Conservation (phyloP, 1,284 basidiomycete genomes). For the Ustilago tritici region DNA sequence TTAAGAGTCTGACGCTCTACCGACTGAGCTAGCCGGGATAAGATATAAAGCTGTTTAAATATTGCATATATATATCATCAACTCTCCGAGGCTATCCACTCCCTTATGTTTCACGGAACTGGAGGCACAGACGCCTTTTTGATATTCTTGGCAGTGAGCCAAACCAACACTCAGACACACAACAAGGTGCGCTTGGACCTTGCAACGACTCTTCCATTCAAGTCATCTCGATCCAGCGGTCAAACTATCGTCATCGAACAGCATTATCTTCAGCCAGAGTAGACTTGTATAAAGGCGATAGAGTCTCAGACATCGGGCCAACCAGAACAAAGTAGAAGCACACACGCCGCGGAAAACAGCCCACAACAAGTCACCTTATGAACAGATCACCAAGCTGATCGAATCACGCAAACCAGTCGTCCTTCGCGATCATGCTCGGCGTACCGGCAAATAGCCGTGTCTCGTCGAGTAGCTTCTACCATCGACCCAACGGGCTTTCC, state of each 20-base stretch:
- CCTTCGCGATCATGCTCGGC: slow-evolving; percentile 32
- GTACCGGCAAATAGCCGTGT: slow-evolving; percentile 42
- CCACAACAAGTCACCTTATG: neutral
- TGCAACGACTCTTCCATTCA: neutral
- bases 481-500: slow-evolving; percentile 27
- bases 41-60: rapidly evolving
- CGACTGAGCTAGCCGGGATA: slow-evolving; percentile 70
- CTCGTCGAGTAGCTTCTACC: slow-evolving; percentile 36
- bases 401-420: neutral
- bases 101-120: neutral
- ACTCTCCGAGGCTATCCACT: neutral
- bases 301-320: neutral
- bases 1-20: slow-evolving; percentile 70
- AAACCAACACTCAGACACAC: neutral
- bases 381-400: neutral
- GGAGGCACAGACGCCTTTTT: neutral
- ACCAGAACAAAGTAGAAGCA: neutral
- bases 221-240: neutral
- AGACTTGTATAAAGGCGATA: neutral
- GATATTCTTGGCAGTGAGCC: slow-evolving; percentile 1
- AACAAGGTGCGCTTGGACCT: neutral
- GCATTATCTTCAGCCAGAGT: neutral
- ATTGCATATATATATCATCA: neutral
- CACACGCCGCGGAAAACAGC: neutral
- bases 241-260: neutral